A percentile compares a stretch with the other conserved stretches of the same genome.
phyloP scores from a whole-genome alignment of 2,329 filamentous ascomycete species.

The Aspergillus tubingensis region DNA sequence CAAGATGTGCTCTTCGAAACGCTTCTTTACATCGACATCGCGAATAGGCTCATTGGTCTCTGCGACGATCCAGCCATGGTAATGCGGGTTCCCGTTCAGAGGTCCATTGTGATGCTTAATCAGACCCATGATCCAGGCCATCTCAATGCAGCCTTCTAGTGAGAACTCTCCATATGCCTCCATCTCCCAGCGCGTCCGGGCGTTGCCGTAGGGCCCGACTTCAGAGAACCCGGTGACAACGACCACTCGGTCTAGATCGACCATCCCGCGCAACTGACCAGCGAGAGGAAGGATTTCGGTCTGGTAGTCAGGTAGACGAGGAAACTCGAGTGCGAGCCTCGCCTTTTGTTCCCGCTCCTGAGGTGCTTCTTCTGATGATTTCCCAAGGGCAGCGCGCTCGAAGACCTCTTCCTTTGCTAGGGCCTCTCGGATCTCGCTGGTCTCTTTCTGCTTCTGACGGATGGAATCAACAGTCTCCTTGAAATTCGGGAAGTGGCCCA shows the following conservation, averaged over 20 bases:
- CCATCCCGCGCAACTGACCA: background rate
- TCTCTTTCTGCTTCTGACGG: background rate
- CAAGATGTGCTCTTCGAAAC: conserved; percentile 58
- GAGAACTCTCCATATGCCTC: conserved; percentile 10
- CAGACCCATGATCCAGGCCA: conserved; percentile 14
- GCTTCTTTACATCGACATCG: conserved; percentile 5
- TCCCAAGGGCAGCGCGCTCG: background rate
- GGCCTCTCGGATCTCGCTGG: background rate
- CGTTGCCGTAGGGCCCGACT: conserved; percentile 10
- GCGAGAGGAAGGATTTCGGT: conserved; percentile 1
- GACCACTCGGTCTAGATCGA: conserved; percentile 4
- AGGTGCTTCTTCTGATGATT: background rate
- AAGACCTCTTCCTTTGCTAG: background rate
- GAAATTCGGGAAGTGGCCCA: conserved; percentile 2
- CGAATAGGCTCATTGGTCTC: conserved; percentile 1
- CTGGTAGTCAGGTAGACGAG: conserved; percentile 4
- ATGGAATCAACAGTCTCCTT: background rate
- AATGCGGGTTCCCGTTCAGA: background rate
- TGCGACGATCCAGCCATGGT: conserved; percentile 6
- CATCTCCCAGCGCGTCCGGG: conserved; percentile 12
- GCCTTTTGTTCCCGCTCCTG: background rate
- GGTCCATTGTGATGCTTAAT: background rate
- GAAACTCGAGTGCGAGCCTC: conserved; percentile 1
- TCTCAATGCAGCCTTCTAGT: conserved; percentile 9
- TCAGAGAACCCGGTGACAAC: conserved; percentile 10